Base-by-base conservation (phyloP, 2,329 filamentous ascomycete genomes). In the Cercospora canescens region DNA sequence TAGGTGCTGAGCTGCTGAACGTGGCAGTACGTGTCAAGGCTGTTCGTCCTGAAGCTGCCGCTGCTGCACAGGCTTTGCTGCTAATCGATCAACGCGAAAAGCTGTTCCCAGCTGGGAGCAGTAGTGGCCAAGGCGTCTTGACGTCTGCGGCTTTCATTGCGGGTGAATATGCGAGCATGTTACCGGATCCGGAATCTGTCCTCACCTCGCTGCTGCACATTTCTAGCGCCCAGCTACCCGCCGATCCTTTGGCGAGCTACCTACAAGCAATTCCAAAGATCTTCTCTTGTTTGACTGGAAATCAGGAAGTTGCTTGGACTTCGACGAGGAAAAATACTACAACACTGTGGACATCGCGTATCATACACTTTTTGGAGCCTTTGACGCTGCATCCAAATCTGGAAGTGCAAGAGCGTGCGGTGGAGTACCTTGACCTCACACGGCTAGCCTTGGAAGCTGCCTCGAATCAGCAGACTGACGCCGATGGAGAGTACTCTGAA, bases 401-500 rank as follows among this genome's bases (percentile, higher is more conserved):
- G 1, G 95, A 99, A 76, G 93, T 99, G 3, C 95, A 99, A 79
- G 95, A 98, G 78, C 88, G 95, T 64, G 91, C 94, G 3, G 94
- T 97, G 1, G 94, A 97, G 76, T 96, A 97, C 72, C 86, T 93
- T 0, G 95, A 99, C 76, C 84, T 98, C 12, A 87, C 98, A 74
- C 93, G 93, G 65, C 84, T 99, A 52, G 93, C 92, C 2, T 88
- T 89, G 1, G 95, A 99, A 80, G 93, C 94, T 14, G 87, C 87
- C 3, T 86, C 88, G 8, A 88, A 85, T 1, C 91, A 94, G 67
- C 84, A 86, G 11, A 81, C 86, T 24, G 76, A 77, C 8, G 63
- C 69, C 0, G 86, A 88, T 12, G 84, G 87, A 64, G 89, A 90
- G 16, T 94, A 93, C 69, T 87, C 80, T 21, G 90, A 95, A 69